phyloP scores from a whole-genome alignment of 306 rosid genomes.

The Pyrus pyrifolia region DNA sequence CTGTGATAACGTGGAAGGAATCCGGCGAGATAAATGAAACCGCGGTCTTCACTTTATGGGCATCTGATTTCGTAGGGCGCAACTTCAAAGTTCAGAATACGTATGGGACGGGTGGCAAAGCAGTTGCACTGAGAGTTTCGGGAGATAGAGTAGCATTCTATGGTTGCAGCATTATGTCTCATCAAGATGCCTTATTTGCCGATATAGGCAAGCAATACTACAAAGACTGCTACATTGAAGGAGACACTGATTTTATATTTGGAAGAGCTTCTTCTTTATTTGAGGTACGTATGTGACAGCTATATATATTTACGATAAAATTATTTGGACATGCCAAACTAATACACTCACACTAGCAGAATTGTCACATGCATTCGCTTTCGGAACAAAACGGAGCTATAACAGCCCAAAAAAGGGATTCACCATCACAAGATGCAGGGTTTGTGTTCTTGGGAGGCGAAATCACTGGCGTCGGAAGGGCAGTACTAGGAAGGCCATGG shows the following conservation, averaged over 20 bases:
- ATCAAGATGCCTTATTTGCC: conserved; percentile 44
- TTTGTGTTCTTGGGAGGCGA: not conserved
- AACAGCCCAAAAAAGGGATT: not conserved
- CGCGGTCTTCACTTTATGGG: conserved; percentile 21
- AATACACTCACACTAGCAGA: not conserved
- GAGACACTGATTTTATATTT: too few relatives aligned
- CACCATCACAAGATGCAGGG: not conserved
- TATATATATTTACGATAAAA: too few relatives aligned
- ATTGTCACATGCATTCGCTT: not conserved
- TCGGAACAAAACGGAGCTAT: not conserved
- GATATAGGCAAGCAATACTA: conserved; percentile 46
- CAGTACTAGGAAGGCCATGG: not conserved
- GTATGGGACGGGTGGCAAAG: conserved; percentile 27
- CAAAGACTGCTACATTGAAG: too few relatives aligned
- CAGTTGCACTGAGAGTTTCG: conserved; percentile 47
- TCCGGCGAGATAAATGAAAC: not conserved
- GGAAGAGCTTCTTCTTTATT: too few relatives aligned
- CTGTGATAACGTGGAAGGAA: too few relatives aligned
- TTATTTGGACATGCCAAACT: too few relatives aligned
- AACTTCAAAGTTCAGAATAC: conserved; percentile 46
- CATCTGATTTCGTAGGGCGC: conserved; percentile 41
- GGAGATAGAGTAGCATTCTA: conserved; percentile 29
- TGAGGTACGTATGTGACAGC: too few relatives aligned
- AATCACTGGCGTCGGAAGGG: not conserved
- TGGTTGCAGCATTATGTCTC: conserved; percentile 21